Evolutionary conservation across 495 filamentous ascomycete genomes (phyloP).

Genomic region (Aspergillus biplanus): DNA sequence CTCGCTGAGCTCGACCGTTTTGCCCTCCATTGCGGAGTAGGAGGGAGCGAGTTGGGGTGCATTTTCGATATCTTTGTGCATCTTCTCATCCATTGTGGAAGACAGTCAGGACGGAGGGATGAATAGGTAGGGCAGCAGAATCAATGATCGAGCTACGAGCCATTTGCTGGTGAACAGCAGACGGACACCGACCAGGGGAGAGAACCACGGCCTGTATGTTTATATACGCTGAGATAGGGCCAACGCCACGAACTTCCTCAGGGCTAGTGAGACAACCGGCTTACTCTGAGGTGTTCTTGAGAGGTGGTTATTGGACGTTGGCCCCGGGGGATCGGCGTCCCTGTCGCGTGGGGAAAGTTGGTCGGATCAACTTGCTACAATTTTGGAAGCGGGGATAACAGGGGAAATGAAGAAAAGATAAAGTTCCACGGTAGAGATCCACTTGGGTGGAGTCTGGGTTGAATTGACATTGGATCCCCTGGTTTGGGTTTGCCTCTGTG

Average conservation of each 20-base stretch:
- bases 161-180: background rate
- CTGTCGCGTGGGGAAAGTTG: background rate
- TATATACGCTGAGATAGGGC: background rate
- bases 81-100: constrained; percentile 3
- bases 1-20: constrained; percentile 1
- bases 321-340: background rate
- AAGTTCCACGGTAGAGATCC: too few relatives aligned
- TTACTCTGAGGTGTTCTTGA: background rate
- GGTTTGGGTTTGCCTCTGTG: background rate
- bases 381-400: background rate
- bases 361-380: background rate
- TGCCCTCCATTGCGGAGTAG: background rate
- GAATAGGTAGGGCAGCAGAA: background rate
- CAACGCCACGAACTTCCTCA: background rate
- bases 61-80: constrained; percentile 5
- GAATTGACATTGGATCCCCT: background rate
- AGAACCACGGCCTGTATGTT: background rate
- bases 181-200: background rate
- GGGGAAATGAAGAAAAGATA: background rate
- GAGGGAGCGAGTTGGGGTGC: background rate
- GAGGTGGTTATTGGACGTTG: background rate
- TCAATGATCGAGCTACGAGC: constrained; percentile 1
- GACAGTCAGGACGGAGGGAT: background rate
- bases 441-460: background rate
- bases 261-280: background rate